Conservation (phyloP, 331 rosid genomes). For the Quercus tomentella region DNA sequence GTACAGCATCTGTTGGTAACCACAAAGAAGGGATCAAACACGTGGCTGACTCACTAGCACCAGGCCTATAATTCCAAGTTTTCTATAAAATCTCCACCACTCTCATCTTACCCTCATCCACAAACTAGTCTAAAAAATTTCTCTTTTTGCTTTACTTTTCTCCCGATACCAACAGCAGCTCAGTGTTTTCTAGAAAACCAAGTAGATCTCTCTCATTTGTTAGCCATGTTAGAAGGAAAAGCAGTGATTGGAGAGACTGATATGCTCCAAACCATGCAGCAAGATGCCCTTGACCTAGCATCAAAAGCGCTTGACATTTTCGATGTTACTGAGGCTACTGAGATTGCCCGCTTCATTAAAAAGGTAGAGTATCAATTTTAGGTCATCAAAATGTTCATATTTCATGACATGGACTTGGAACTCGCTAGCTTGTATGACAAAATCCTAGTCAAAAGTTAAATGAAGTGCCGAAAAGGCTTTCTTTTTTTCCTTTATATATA, state of each 20-base stretch:
- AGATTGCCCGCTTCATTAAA: slow-evolving; percentile 78
- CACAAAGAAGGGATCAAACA: slow-evolving; percentile 27
- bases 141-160: slow-evolving; percentile 1
- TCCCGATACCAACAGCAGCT: neutral
- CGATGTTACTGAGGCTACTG: slow-evolving; percentile 81
- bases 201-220: neutral
- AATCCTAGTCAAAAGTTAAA: neutral
- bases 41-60: slow-evolving; percentile 30
- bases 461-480: neutral
- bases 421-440: neutral
- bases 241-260: slow-evolving; percentile 82
- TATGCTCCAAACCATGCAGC: slow-evolving; percentile 80
- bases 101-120: slow-evolving; percentile 16
- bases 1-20: slow-evolving; percentile 21
- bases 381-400: neutral
- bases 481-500: neutral
- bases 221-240: slow-evolving; percentile 77
- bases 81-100: slow-evolving; percentile 20
- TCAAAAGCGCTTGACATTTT: slow-evolving; percentile 82
- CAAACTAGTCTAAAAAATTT: neutral
- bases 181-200: neutral
- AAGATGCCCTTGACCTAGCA: slow-evolving; percentile 65
- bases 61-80: neutral
- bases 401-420: neutral
- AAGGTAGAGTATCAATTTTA: slow-evolving; percentile 27